Percentiles rank a stretch among this genome's conserved stretches.
Evolutionary conservation across 176 grass and related monocot genomes (phyloP).

Genomic region (Aechmea fasciata): DNA sequence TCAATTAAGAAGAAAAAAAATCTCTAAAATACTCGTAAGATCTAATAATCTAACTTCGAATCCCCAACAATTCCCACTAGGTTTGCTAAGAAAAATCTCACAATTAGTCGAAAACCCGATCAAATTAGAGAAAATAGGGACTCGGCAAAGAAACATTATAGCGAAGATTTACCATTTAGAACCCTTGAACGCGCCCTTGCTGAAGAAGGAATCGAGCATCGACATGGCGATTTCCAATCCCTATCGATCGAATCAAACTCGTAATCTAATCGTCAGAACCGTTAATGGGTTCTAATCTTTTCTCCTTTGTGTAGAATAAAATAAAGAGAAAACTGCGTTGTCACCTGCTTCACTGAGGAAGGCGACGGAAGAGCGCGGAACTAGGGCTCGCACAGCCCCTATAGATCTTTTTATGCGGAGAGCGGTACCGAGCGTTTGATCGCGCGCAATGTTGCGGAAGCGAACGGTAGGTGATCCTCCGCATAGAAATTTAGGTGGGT

Average conservation of each 20-base stretch:
- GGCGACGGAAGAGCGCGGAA: neutral
- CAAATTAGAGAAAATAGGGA: neutral
- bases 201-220: conserved; percentile 94
- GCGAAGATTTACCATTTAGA: conserved; percentile 57
- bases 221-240: conserved; percentile 35
- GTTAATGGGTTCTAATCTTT: too few relatives aligned
- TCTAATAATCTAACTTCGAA: neutral
- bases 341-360: neutral
- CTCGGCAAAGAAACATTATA: neutral
- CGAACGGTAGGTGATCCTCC: neutral
- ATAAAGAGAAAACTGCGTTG: neutral
- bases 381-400: neutral
- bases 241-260: neutral
- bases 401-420: neutral
- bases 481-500: neutral
- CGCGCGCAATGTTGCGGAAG: neutral
- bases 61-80: neutral
- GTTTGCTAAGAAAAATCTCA: neutral
- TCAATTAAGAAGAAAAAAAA: neutral
- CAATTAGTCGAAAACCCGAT: neutral
- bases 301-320: neutral
- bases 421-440: neutral
- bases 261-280: neutral
- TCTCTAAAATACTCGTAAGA: neutral
- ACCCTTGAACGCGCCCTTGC: conserved; percentile 49